A percentile compares a stretch with the other conserved stretches of the same genome.
phyloP scores from a whole-genome alignment of 768 basidiomycete genomes.

The Calocybe gangraenosa region DNA sequence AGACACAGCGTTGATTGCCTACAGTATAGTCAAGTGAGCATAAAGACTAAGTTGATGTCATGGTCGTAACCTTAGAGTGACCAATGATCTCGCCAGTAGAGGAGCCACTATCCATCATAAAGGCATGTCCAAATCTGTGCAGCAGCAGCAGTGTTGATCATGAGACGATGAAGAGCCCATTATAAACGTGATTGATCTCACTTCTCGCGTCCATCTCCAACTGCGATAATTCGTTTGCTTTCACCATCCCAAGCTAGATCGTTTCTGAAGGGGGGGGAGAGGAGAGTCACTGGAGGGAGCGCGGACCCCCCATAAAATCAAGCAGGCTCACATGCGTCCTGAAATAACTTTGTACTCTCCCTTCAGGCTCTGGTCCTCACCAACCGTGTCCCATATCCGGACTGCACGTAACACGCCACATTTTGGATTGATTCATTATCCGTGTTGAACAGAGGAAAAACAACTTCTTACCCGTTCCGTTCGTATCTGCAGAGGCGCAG shows the following conservation, averaged over 20 bases:
- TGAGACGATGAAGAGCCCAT: too few relatives aligned
- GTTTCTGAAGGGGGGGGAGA: slow-evolving; percentile 57
- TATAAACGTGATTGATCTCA: slow-evolving; percentile 24
- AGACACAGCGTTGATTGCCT: slow-evolving; percentile 85
- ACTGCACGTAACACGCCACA: slow-evolving; percentile 39
- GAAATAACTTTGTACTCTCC: slow-evolving; percentile 74
- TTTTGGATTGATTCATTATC: not conserved
- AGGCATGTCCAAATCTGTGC: slow-evolving; percentile 76
- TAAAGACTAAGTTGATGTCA: not conserved
- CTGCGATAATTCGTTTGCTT: slow-evolving; percentile 92
- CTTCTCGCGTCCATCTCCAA: slow-evolving; percentile 91
- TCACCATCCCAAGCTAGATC: slow-evolving; percentile 97
- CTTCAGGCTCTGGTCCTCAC: slow-evolving; percentile 79
- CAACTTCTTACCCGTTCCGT: slow-evolving; percentile 63
- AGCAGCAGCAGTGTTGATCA: not conserved
- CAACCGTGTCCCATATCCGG: slow-evolving; percentile 89
- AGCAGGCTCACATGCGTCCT: slow-evolving; percentile 66
- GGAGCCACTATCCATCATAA: slow-evolving; percentile 79
- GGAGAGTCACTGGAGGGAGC: too few relatives aligned
- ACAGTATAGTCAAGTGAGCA: not conserved
- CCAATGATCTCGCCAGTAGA: slow-evolving; percentile 87
- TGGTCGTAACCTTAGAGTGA: slow-evolving; percentile 73
- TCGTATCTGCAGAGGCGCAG: slow-evolving; percentile 84
- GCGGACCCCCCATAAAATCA: too few relatives aligned
- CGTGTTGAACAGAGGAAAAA: not conserved